Evolutionary conservation across 2,329 filamentous ascomycete genomes (phyloP), one percentile per base, ranked within the genome.

Genomic region (Amylocarpus encephaloides): DNA sequence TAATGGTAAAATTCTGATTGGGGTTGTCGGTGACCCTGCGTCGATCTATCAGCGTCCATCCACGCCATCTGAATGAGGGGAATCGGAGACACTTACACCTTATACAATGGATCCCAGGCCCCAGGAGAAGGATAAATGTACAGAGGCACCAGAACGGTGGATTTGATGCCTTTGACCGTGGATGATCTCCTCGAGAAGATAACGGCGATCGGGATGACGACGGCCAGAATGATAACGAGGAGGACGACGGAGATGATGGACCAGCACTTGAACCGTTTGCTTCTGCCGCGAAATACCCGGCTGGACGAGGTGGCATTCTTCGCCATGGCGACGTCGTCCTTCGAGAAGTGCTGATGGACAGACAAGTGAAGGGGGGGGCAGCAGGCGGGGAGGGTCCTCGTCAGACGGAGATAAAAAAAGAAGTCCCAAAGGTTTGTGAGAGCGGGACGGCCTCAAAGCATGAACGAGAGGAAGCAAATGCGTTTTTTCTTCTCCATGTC

Each of bases 1-100:
- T 55, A 16, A 59, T 49, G 5, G 54, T 58, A 51, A 61, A 59
- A 41, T 59, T 58, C 22, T 62, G 57, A 15, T 55, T 35, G 26
- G 58, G 55, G 40, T 63, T 40, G 36, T 41, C 34, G 15, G 58
- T 43, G 39, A 55, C 47, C 38, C 52, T 56, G 35, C 42, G 16
- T 9, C 9, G 13, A 41, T 40, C 26, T 42, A 11, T 19, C 7
- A 40, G 13, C 50, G 32, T 39, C 22, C 19, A 44, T 16, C 40
- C 12, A 26, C 5, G 6, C 4, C 3, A 36, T 5, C 6, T n/a
- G 2, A n/a, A 13, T 12, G 42, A 36, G 44, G 26, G 6, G 13
- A 16, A 39, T 16, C 15, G 35, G 26, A 6, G 15, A 29, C 15
- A 36, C 46, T 26, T 46, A 54, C 52, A 52, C 52, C 38, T 55